A percentile compares a stretch with the other conserved stretches of the same genome.
phyloP scores from a whole-genome alignment of 768 basidiomycete species.

The Suillus subaureus region DNA sequence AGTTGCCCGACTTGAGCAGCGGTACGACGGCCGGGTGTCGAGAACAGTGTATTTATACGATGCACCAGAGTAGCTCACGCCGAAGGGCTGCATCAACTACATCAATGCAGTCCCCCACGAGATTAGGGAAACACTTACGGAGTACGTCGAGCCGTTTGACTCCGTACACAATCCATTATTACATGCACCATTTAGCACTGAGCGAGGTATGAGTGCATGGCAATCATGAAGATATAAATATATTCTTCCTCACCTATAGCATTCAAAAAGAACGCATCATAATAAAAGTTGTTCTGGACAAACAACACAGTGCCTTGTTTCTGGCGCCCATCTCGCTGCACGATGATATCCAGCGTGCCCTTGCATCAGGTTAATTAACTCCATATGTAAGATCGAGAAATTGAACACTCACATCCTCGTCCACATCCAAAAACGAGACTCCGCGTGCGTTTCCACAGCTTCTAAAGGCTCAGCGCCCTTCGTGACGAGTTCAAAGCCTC shows the following conservation, averaged over 20 bases:
- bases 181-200: constrained; percentile 94
- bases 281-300: constrained; percentile 96
- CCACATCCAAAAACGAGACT: constrained; percentile 85
- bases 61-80: constrained; percentile 92
- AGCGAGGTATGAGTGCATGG: constrained; percentile 8
- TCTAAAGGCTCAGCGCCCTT: constrained; percentile 65
- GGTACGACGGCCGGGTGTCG: constrained; percentile 83
- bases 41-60: constrained; percentile 97
- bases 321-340: constrained; percentile 78
- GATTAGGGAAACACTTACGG: constrained; percentile 52
- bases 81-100: constrained; percentile 67
- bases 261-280: constrained; percentile 98
- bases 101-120: constrained; percentile 11
- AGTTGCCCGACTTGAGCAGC: constrained; percentile 96
- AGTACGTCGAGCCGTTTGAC: constrained; percentile 66
- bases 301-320: constrained; percentile 69
- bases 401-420: constrained; percentile 80
- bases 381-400: not conserved
- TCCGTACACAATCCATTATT: constrained; percentile 75
- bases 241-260: constrained; percentile 65
- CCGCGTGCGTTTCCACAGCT: constrained; percentile 74
- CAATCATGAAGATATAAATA: not conserved
- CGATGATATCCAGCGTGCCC: constrained; percentile 91
- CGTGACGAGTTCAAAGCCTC: constrained; percentile 63
- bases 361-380: constrained; percentile 31